Percentiles rank a stretch among this genome's conserved stretches.
These are phyloP conservation scores for Cadophora luteo-olivacea DNA, from an alignment of 2,329 filamentous ascomycete species.

Conservation along the genomic window DNA sequence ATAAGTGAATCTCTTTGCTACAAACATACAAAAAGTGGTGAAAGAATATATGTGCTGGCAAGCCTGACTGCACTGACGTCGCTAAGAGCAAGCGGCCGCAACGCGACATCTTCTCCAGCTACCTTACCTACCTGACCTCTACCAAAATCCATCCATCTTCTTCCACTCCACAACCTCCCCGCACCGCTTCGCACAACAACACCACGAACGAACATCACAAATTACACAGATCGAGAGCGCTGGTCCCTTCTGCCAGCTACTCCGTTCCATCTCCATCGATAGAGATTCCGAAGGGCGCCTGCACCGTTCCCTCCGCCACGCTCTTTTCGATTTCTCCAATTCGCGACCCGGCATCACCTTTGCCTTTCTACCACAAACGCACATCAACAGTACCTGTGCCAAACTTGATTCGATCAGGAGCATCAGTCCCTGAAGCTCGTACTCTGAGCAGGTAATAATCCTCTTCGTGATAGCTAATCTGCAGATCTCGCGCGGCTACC, in stretches of 20 bases:
- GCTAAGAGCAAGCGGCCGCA: slow-evolving; percentile 7
- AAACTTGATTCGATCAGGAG: slow-evolving; percentile 15
- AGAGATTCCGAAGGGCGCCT: slow-evolving; percentile 44
- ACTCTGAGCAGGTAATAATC: slow-evolving; percentile 24
- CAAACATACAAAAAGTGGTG: neutral
- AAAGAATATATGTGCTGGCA: neutral
- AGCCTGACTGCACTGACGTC: slow-evolving; percentile 12
- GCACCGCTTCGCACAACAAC: slow-evolving; percentile 21
- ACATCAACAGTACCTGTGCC: slow-evolving; percentile 16
- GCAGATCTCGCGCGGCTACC: slow-evolving; percentile 29
- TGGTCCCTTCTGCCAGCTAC: slow-evolving; percentile 26
- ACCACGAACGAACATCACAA: slow-evolving; percentile 21
- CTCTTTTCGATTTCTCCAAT: slow-evolving; percentile 37
- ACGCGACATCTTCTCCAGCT: slow-evolving; percentile 10
- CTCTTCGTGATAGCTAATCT: slow-evolving; percentile 23
- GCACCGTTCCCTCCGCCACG: slow-evolving; percentile 45
- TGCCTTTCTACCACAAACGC: slow-evolving; percentile 15
- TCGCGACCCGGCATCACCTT: slow-evolving; percentile 13
- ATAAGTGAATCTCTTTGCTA: neutral
- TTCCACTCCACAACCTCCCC: slow-evolving; percentile 23
- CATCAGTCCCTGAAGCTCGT: slow-evolving; percentile 7
- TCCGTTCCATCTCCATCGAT: slow-evolving; percentile 32
- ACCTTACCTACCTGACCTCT: neutral
- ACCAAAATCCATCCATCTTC: slow-evolving; percentile 10
- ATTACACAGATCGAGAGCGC: slow-evolving; percentile 30